Evolutionary conservation across 2,329 filamentous ascomycete species (phyloP).

Genomic region (Colletotrichum theobromicola): DNA sequence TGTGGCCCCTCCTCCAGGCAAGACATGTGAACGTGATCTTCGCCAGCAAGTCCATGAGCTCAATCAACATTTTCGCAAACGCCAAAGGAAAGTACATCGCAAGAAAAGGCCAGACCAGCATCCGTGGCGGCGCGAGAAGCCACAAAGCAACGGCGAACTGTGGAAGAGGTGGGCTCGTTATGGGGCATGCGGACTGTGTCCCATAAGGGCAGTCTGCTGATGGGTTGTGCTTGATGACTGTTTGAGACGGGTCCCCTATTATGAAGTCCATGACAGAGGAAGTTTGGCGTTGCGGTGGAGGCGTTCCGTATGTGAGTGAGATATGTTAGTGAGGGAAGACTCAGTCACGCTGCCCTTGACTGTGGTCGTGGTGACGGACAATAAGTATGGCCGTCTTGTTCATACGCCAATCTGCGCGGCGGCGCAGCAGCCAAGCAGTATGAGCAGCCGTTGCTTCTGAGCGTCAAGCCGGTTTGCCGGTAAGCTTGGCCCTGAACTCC

Average conservation of each 20-base stretch:
- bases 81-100: neutral
- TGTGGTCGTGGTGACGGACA: neutral
- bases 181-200: neutral
- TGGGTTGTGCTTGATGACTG: neutral
- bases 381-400: neutral
- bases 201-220: neutral
- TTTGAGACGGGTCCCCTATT: neutral
- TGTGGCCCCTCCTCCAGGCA: neutral
- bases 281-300: neutral
- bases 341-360: neutral
- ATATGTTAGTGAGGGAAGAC: neutral
- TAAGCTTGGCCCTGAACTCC: neutral
- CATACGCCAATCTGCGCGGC: neutral
- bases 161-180: neutral
- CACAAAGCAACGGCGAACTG: neutral
- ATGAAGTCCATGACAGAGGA: neutral
- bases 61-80: neutral
- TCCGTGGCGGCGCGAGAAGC: neutral
- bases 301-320: neutral
- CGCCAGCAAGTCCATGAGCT: neutral
- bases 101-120: neutral
- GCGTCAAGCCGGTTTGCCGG: neutral
- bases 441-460: neutral
- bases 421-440: constrained; percentile 1
- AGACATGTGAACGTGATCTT: neutral